Base-by-base conservation (phyloP, 2,329 filamentous ascomycete species). In the Arthrobotrys musiformis region DNA sequence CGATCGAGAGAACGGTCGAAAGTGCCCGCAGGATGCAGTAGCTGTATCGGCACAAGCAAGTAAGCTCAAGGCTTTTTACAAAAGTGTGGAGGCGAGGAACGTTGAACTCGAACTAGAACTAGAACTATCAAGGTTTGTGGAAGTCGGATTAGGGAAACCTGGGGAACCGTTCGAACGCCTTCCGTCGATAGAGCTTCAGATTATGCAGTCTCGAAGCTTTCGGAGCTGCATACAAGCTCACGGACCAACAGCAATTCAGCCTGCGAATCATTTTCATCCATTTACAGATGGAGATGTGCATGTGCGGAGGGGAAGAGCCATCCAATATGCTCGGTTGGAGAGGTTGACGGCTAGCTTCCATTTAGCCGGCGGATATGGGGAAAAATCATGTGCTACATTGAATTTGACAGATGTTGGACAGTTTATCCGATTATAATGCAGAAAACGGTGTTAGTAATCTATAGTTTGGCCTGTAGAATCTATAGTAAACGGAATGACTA, bases 361-460 rank as follows among this genome's bases (percentile, higher is more conserved):
- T 70, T 77, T 77, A 77, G 60, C 73, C 73, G 73, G 66, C 73
- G 73, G 73, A 54, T 77, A 70, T 77, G 73, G 73, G 73, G 73
- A 70, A n/a, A n/a, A n/a, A 77, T 77, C 73, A 77, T 66, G 73
- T 70, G 66, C 60, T 19, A 37, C 37, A 24, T 13, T 50, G 30
- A 22, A 37, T 48, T 61, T 58, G 54, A 58, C 54, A 40, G 33
- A 61, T 63, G n/a, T n/a, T n/a, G 24, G 30, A 15, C 15, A 61
- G 52, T 66, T 66, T 73, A 73, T 73, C 69, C 69, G 69, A 67
- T 60, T 26, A 35, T 15, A 61, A 26, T n/a, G 42, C 61, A 52
- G 50, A 26, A 73, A 60, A 66, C 15, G 58, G 52, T 58, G 40
- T 42, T 66, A 61, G 69, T 67, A 61, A 52, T 67, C 48, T 66